Evolutionary conservation across 305 asterid species (phyloP), one percentile per base, ranked within the genome.

Genomic region (Fraxinus nigra): DNA sequence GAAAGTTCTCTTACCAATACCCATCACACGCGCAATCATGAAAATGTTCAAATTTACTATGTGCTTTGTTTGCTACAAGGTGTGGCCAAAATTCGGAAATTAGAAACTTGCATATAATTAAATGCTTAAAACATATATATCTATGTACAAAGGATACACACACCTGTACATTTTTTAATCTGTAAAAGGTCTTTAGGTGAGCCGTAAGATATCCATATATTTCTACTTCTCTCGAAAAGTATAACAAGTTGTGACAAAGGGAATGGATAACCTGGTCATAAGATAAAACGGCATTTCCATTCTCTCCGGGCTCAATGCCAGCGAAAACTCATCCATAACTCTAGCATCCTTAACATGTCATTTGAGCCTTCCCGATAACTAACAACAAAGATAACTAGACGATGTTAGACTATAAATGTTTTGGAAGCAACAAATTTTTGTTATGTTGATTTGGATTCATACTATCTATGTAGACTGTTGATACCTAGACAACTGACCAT

Each of bases 341-440:
- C 70, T 33, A 37, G 43, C 4, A 54, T 43, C 26, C 61, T 78
- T 20, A 32, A 54, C 9, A 65, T 37, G 37, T 59, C 82, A 30
- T 78, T 72, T 37, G 65, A 72, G 73, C 32, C 32, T 67, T 28
- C 70, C 77, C 28, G 38, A 72, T 24, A 37, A 54, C 82, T 56
- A 37, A 16, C 14, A 33, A 54, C 34, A 56, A 56, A 24, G 22
- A 32, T 5, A 70, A 70, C 43, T 30, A 16, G 32, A 33, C 18
- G 26, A 70, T 32, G 43, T 69, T 69, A 28, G 38, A 69, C 20
- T 24, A 67, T 9, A 63, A 11, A 26, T 67, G 35, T 67, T 65
- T 63, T 65, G 74, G 74, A 67, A 67, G 74, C 74, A 67, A 67
- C 7, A 67, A 1, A 11, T 26, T 28, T 63, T 67, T 28, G 35